A percentile compares a stretch with the other conserved stretches of the same genome.
Evolutionary conservation across 1,284 basidiomycete species (phyloP).

Genomic region (Grifola frondosa): DNA sequence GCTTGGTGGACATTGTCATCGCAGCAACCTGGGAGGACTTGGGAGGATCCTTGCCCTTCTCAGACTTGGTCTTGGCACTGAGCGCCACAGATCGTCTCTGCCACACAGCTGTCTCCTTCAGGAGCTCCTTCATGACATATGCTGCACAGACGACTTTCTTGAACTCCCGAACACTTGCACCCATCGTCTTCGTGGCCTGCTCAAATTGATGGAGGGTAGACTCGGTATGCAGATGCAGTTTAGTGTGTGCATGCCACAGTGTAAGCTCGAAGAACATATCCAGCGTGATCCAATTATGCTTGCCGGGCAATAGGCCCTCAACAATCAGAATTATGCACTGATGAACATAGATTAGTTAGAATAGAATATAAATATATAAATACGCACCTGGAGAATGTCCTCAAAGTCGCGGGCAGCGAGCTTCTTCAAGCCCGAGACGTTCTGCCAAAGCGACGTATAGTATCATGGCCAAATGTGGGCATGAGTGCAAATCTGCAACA

Average conservation of each 20-base stretch:
- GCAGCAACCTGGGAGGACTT: not conserved
- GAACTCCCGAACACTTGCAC: conserved; percentile 23
- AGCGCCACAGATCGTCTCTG: not conserved
- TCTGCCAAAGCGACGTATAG: conserved; percentile 25
- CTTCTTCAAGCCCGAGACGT: conserved; percentile 28
- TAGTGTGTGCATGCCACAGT: conserved; percentile 29
- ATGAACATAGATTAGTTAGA: too few relatives aligned
- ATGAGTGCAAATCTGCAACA: conserved; percentile 21
- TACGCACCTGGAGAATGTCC: conserved; percentile 26
- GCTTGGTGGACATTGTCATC: too few relatives aligned
- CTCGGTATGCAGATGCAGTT: conserved; percentile 1
- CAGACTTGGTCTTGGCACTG: not conserved
- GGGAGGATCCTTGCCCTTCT: not conserved
- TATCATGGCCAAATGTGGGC: conserved; percentile 26
- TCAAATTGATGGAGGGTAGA: conserved; percentile 16
- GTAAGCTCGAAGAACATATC: conserved; percentile 26
- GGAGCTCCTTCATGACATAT: conserved; percentile 25
- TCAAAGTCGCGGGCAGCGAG: conserved; percentile 30
- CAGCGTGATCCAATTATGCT: conserved; percentile 21
- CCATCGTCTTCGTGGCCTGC: conserved; percentile 15
- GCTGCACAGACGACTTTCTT: conserved; percentile 8
- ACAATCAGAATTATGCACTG: conserved; percentile 31
- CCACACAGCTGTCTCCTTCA: conserved; percentile 19
- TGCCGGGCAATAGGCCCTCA: conserved; percentile 26
- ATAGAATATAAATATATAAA: not conserved